phyloP scores from a whole-genome alignment of 176 grass and related monocot species.

The Dactylis glomerata region DNA sequence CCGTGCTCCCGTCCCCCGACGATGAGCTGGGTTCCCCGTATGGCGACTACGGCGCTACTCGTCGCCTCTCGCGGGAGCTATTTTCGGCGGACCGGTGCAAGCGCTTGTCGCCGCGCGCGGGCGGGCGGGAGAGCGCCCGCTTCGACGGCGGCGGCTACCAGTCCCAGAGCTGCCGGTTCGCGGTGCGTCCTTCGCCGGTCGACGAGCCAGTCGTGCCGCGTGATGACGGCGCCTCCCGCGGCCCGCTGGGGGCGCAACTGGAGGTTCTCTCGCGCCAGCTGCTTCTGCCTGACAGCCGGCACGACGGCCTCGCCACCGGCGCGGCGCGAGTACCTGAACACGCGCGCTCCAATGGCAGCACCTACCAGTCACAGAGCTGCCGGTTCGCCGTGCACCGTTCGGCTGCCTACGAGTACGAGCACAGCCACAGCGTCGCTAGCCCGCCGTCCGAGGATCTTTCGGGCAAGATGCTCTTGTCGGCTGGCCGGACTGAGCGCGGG shows the following conservation, averaged over 20 bases:
- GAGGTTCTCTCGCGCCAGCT: not conserved
- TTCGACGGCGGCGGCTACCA: not conserved
- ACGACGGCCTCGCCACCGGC: not conserved
- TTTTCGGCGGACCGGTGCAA: not conserved
- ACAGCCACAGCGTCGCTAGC: not conserved
- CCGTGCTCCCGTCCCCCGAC: not conserved
- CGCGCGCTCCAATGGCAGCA: not conserved
- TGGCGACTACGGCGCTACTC: not conserved
- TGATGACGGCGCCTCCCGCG: not conserved
- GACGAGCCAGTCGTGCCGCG: not conserved
- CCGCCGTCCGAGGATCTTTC: not conserved
- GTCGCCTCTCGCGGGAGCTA: not conserved
- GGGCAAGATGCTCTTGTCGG: not conserved
- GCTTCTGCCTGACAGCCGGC: not conserved
- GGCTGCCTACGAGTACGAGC: constrained; percentile 7
- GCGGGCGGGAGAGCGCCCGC: not conserved
- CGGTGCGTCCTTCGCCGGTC: not conserved
- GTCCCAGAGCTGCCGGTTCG: constrained; percentile 37
- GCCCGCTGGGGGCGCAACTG: not conserved
- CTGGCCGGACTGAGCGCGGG: not conserved
- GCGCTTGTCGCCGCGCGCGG: not conserved
- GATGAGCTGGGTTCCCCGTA: constrained; percentile 9
- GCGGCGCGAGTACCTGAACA: not conserved
- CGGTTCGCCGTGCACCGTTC: constrained; percentile 21
- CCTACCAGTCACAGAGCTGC: constrained; percentile 24